Evolutionary conservation across 2,329 filamentous ascomycete genomes (phyloP), one percentile per base, ranked within the genome.

Genomic region (Cladophialophora yegresii): DNA sequence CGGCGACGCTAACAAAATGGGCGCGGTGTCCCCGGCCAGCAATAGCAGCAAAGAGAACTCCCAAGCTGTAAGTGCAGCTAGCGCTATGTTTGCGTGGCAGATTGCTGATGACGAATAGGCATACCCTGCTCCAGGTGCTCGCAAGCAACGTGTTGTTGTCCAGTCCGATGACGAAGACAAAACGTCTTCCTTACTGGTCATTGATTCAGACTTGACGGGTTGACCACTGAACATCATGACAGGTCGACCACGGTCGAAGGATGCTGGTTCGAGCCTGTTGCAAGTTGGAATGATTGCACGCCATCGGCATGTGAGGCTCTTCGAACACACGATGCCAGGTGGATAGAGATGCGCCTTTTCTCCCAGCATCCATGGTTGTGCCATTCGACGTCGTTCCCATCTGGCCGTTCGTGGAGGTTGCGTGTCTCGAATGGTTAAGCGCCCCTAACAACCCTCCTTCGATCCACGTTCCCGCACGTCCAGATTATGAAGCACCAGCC

Each of bases 31-130:
- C 10, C 2, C 22, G 10, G 47, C 23, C 47, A 28, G 26, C 26
- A 28, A 50, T 50, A 54, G 28, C 51, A 54, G 51, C 51, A 54
- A 54, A 32, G 51, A 54, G 33, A 22, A 20, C 51, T 54, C 16
- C 28, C 51, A 8, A 54, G 23, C 8, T 26, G 26, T 54, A 20
- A 16, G 10, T 50, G 2, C 9, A 10, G 10, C 12, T 13, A 20
- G 13, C n/a, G 10, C 51, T 28, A n/a, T 54, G 16, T 20, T 23
- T 28, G 16, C 51, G n/a, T 30, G 3, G 20, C 22, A 22, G 20
- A 13, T 30, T 33, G 9, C 47, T 51, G 51, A 54, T 12, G 8
- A 54, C 23, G 28, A 20, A 30, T 9, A 33, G 28, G 26, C 30
- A 13, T 13, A 20, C 26, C 30, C 51, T 33, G 4, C 51, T 20